Evolutionary conservation across 352 stramenopile species (phyloP).

Genomic region (Pythium inflatum): DNA sequence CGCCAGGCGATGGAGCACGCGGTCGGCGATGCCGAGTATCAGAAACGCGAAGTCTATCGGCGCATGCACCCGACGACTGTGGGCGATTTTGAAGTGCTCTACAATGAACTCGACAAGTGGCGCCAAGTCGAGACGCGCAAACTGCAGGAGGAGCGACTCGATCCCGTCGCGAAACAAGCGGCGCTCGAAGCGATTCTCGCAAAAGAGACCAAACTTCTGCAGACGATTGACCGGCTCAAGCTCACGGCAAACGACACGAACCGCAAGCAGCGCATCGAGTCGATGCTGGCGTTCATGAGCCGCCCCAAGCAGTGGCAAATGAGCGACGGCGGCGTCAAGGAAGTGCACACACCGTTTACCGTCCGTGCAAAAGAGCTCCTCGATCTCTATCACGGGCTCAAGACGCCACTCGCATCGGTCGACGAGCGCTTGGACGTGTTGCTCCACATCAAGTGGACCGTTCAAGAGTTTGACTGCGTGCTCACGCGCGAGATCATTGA

Average conservation of each 20-base stretch:
- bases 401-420: slow-evolving; percentile 52
- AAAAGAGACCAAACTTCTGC: slow-evolving; percentile 86
- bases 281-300: slow-evolving; percentile 90
- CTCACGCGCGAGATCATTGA: slow-evolving; percentile 91
- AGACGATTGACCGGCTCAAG: slow-evolving; percentile 92
- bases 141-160: slow-evolving; percentile 47
- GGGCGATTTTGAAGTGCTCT: slow-evolving; percentile 90
- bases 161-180: slow-evolving; percentile 34
- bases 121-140: slow-evolving; percentile 85
- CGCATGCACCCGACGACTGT: slow-evolving; percentile 88
- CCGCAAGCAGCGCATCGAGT: slow-evolving; percentile 81
- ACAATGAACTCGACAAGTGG: slow-evolving; percentile 95
- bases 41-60: slow-evolving; percentile 78
- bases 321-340: slow-evolving; percentile 86
- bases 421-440: slow-evolving; percentile 91
- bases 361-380: slow-evolving; percentile 88
- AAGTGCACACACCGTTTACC: slow-evolving; percentile 90
- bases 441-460: slow-evolving; percentile 93
- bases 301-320: slow-evolving; percentile 92
- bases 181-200: slow-evolving; percentile 65
- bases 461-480: slow-evolving; percentile 91
- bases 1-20: slow-evolving; percentile 59
- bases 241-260: slow-evolving; percentile 77
- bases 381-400: slow-evolving; percentile 86
- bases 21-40: slow-evolving; percentile 49